Percentiles rank a stretch among this genome's conserved stretches.
Evolutionary conservation across 2,329 filamentous ascomycete genomes (phyloP).

Genomic region (Pezicula radicicola): DNA sequence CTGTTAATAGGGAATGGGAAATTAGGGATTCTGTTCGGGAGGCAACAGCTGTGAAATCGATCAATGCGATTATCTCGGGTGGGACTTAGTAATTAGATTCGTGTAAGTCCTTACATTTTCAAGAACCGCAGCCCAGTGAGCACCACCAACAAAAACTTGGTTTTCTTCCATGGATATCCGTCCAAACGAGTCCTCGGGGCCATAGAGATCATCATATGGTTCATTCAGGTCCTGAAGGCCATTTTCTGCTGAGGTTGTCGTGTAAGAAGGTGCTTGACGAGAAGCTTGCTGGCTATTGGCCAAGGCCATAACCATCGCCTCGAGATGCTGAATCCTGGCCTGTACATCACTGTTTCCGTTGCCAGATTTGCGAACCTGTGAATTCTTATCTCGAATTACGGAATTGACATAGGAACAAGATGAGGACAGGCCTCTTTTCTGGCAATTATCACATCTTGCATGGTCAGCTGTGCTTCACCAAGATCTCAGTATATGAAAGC

Average conservation of each 20-base stretch:
- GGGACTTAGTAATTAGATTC: too few species aligned
- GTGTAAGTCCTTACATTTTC: slow-evolving; percentile 41
- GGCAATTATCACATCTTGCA: slow-evolving; percentile 43
- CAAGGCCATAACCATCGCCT: slow-evolving; percentile 53
- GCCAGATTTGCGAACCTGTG: slow-evolving; percentile 8
- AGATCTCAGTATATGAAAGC: too few species aligned
- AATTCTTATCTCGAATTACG: slow-evolving; percentile 27
- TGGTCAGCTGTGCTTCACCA: too few species aligned
- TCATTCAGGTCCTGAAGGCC: neutral
- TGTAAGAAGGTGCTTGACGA: neutral
- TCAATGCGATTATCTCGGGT: too few species aligned
- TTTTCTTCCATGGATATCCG: slow-evolving; percentile 22
- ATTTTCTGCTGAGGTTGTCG: neutral
- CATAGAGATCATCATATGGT: neutral
- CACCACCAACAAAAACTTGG: slow-evolving; percentile 50
- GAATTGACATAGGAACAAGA: slow-evolving; percentile 47
- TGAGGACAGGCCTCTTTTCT: slow-evolving; percentile 44
- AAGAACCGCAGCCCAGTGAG: slow-evolving; percentile 56
- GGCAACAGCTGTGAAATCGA: too few species aligned
- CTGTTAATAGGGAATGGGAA: too few species aligned
- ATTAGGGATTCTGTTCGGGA: too few species aligned
- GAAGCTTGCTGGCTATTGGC: slow-evolving; percentile 30
- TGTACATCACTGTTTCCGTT: slow-evolving; percentile 43
- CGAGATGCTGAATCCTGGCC: slow-evolving; percentile 49
- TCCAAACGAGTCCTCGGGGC: slow-evolving; percentile 15